A percentile compares a stretch with the other conserved stretches of the same genome.
Evolutionary conservation across 169 alveolate species (phyloP).

Genomic region (Miamiensis avidus): DNA sequence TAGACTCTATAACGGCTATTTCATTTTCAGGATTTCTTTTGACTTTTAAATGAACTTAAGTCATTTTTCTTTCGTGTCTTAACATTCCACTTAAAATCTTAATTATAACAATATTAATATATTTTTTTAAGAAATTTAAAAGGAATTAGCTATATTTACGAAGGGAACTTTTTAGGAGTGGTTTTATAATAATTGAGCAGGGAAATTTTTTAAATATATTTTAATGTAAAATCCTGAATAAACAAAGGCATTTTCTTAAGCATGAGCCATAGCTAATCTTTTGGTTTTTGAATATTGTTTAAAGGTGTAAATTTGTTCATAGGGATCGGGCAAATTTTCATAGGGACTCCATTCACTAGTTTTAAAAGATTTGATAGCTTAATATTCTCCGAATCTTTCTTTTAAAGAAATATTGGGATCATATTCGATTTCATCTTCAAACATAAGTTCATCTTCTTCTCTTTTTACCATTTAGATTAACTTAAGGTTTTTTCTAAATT

Average conservation of each 20-base stretch:
- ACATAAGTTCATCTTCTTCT: conserved; percentile 82
- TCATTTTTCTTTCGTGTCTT: conserved; percentile 93
- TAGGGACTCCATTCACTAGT: conserved; percentile 93
- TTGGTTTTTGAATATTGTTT: conserved; percentile 78
- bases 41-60: conserved; percentile 90
- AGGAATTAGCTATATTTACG: neutral
- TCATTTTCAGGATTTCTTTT: conserved; percentile 70
- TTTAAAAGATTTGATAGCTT: conserved; percentile 89
- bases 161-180: conserved; percentile 15
- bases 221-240: conserved; percentile 67
- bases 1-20: conserved; percentile 72
- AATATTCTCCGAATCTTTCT: conserved; percentile 88
- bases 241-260: conserved; percentile 67
- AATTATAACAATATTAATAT: neutral
- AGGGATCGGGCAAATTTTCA: conserved; percentile 91
- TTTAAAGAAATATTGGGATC: conserved; percentile 80
- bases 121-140: neutral
- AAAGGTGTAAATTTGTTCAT: conserved; percentile 88
- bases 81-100: conserved; percentile 86
- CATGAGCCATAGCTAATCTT: conserved; percentile 58
- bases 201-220: conserved; percentile 57
- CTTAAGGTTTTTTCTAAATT: conserved; percentile 55
- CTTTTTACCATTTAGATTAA: conserved; percentile 69
- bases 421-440: conserved; percentile 93
- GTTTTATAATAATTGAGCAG: conserved; percentile 46